Percentiles rank a stretch among this genome's conserved stretches.
phyloP scores from a whole-genome alignment of 2,329 filamentous ascomycete species.

The Dryadomyces quercivorus region DNA sequence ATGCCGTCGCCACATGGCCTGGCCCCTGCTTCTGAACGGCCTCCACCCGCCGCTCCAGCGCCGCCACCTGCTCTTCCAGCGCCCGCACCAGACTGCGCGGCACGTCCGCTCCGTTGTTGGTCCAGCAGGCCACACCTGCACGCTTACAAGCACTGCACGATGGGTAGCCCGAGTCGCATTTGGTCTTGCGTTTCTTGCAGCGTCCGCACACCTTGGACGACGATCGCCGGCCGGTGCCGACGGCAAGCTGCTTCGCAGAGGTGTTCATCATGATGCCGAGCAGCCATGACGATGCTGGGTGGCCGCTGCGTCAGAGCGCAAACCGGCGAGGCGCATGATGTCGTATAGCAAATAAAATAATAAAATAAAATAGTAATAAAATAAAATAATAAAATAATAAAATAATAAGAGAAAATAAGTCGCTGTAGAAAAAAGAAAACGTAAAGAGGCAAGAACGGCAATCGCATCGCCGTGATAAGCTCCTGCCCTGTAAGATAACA shows the following conservation, averaged over 20 bases:
- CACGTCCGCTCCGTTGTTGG: not conserved
- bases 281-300: not conserved
- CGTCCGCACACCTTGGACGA: conserved; percentile 2
- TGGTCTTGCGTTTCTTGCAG: conserved; percentile 3
- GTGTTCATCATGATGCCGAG: not conserved
- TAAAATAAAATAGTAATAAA: not conserved
- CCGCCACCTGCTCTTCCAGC: conserved; percentile 1
- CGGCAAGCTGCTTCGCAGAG: not conserved
- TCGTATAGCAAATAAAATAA: not conserved
- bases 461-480: not conserved
- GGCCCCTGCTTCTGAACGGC: not conserved
- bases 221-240: not conserved
- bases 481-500: not conserved
- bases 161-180: conserved; percentile 1
- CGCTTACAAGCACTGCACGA: not conserved
- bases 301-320: too few relatives aligned
- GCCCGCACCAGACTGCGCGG: conserved; percentile 2
- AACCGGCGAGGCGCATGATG: too few relatives aligned
- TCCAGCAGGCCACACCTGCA: not conserved
- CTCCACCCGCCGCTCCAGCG: not conserved
- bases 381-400: not conserved
- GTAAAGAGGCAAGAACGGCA: not conserved
- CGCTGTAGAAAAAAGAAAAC: not conserved
- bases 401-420: not conserved
- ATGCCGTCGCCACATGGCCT: not conserved